A percentile compares a stretch with the other conserved stretches of the same genome.
Evolutionary conservation across 1,284 basidiomycete species (phyloP).

Genomic region (Pyrrhoderma lamaoense): DNA sequence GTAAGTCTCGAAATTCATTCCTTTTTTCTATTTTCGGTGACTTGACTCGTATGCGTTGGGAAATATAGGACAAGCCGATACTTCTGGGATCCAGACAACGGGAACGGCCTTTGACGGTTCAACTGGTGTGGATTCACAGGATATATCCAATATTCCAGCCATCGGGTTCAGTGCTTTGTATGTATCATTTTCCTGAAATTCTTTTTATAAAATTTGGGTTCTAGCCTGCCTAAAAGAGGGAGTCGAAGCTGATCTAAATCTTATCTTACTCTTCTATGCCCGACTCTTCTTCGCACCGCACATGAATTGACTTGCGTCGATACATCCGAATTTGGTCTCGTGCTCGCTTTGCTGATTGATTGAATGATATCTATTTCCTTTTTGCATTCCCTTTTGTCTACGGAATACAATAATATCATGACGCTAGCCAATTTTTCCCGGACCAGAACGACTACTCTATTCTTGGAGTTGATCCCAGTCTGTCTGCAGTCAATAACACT

Average conservation of each 20-base stretch:
- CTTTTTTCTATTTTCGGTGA: not conserved
- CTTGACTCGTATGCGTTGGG: not conserved
- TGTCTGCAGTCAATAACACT: conserved; percentile 44
- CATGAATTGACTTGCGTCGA: not conserved
- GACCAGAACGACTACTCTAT: conserved; percentile 50
- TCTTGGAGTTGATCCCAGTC: conserved; percentile 33
- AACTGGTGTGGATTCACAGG: conserved; percentile 59
- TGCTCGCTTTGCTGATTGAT: not conserved
- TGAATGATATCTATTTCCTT: too few relatives aligned
- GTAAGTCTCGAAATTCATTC: conserved; percentile 29
- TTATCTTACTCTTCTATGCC: not conserved
- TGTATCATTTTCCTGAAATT: conserved; percentile 7
- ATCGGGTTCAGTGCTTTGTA: conserved; percentile 49
- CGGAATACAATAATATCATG: not conserved
- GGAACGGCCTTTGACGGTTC: conserved; percentile 52
- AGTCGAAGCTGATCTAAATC: conserved; percentile 7
- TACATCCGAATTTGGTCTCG: not conserved
- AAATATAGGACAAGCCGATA: conserved; percentile 15
- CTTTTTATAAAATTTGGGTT: conserved; percentile 1
- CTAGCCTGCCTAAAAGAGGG: not conserved
- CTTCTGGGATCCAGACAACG: conserved; percentile 20
- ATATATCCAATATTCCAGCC: conserved; percentile 49
- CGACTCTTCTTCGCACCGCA: not conserved
- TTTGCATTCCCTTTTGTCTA: not conserved
- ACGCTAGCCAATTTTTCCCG: conserved; percentile 47